Conservation (phyloP, 2,329 filamentous ascomycete genomes). For the Verticillium zaregamsianum region DNA sequence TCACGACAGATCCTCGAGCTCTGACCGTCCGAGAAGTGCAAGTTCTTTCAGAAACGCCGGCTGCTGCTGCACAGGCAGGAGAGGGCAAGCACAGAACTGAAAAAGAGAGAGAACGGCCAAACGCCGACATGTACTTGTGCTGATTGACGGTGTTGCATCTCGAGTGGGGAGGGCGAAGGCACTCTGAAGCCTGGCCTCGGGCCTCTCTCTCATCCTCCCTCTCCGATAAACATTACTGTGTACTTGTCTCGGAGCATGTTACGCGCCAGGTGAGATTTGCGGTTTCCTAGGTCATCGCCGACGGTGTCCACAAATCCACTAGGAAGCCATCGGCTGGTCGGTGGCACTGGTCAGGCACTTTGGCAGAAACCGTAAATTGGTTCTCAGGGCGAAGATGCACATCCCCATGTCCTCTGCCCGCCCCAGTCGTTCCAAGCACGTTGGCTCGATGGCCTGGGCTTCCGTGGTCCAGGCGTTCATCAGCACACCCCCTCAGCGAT, state of each 20-base stretch:
- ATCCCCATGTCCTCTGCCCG: constrained; percentile 10
- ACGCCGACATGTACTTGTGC: neutral
- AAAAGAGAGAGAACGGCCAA: too few relatives aligned
- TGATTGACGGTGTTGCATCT: neutral
- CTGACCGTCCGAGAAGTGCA: neutral
- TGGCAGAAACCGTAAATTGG: constrained; percentile 11
- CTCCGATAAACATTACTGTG: neutral
- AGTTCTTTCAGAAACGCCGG: neutral
- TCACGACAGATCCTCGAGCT: neutral
- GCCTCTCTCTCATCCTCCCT: neutral
- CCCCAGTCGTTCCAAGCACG: neutral
- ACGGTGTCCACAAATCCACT: neutral
- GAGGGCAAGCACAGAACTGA: too few relatives aligned
- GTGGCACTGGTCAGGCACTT: constrained; percentile 7
- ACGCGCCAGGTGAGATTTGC: neutral
- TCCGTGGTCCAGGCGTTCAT: neutral
- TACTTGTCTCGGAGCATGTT: neutral
- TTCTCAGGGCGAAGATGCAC: constrained; percentile 11
- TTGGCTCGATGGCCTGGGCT: neutral
- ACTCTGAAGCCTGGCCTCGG: neutral
- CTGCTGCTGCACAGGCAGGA: too few relatives aligned
- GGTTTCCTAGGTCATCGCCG: neutral
- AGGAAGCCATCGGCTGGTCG: neutral
- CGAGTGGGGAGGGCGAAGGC: neutral
- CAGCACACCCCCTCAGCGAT: neutral